Evolutionary conservation across 1,139 yeast genomes (phyloP).

Genomic region (Candida sojae): DNA sequence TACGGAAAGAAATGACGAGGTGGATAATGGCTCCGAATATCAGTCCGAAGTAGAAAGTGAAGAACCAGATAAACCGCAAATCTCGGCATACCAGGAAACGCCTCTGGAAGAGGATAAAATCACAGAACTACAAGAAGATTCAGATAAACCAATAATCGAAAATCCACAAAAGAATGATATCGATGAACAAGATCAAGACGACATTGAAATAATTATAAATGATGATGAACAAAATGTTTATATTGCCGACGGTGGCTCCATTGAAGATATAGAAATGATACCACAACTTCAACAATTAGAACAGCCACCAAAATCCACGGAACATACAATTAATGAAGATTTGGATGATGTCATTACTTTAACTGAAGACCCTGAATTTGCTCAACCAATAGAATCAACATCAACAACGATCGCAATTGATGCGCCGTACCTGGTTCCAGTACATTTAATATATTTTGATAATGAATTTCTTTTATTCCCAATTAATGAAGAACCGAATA

Average conservation of each 20-base stretch:
- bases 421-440: neutral
- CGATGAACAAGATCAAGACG: neutral
- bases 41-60: too few relatives aligned
- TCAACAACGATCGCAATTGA: neutral
- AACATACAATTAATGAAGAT: conserved; percentile 4
- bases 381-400: neutral
- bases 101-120: neutral
- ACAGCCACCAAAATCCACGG: neutral
- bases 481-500: conserved; percentile 13
- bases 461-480: conserved; percentile 29
- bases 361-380: conserved; percentile 3
- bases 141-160: neutral
- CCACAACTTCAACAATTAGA: neutral
- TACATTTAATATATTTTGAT: conserved; percentile 14
- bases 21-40: neutral
- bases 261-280: neutral
- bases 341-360: conserved; percentile 6
- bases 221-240: neutral
- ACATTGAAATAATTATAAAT: neutral
- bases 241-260: neutral
- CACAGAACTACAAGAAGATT: neutral
- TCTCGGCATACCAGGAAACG: neutral
- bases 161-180: neutral
- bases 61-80: too few relatives aligned
- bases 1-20: neutral